Percentiles rank a stretch among this genome's conserved stretches.
Conservation (phyloP, 2,329 filamentous ascomycete species). For the Aureobasidium melanogenum region DNA sequence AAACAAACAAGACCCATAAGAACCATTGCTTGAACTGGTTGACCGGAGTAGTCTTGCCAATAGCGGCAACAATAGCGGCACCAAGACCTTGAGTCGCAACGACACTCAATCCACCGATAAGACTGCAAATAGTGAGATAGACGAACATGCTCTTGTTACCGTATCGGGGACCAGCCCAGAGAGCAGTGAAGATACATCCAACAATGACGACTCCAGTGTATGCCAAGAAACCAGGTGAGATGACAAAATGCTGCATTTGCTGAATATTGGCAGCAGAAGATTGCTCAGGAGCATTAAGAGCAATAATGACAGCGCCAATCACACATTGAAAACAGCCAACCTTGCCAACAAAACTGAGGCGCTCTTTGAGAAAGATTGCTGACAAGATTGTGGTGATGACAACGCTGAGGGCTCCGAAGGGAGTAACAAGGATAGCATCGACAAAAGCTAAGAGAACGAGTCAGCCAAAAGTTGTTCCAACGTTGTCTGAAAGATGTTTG, state of each 20-base stretch:
- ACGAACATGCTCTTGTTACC: conserved; percentile 97
- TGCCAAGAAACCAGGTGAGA: conserved; percentile 74
- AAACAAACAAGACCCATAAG: conserved; percentile 80
- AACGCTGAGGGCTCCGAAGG: conserved; percentile 81
- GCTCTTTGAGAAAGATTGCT: conserved; percentile 91
- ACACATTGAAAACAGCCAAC: conserved; percentile 95
- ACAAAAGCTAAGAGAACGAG: conserved; percentile 35
- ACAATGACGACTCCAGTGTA: conserved; percentile 79
- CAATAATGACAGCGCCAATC: conserved; percentile 84
- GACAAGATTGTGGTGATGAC: conserved; percentile 87
- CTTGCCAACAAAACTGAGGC: conserved; percentile 90
- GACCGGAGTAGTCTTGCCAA: conserved; percentile 49
- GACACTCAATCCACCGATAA: conserved; percentile 88
- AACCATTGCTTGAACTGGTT: conserved; percentile 96
- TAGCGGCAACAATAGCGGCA: conserved; percentile 81
- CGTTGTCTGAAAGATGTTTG: neutral
- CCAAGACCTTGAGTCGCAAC: conserved; percentile 91
- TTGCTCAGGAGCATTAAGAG: conserved; percentile 81
- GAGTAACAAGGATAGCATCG: conserved; percentile 90
- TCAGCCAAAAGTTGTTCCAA: neutral
- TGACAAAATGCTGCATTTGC: conserved; percentile 82
- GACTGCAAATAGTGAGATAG: conserved; percentile 91
- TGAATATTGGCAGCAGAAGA: conserved; percentile 82
- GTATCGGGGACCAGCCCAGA: conserved; percentile 78
- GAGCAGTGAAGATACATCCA: conserved; percentile 60